phyloP scores from a whole-genome alignment of 2,329 filamentous ascomycete genomes.

The Pyrenochaeta sp. region DNA sequence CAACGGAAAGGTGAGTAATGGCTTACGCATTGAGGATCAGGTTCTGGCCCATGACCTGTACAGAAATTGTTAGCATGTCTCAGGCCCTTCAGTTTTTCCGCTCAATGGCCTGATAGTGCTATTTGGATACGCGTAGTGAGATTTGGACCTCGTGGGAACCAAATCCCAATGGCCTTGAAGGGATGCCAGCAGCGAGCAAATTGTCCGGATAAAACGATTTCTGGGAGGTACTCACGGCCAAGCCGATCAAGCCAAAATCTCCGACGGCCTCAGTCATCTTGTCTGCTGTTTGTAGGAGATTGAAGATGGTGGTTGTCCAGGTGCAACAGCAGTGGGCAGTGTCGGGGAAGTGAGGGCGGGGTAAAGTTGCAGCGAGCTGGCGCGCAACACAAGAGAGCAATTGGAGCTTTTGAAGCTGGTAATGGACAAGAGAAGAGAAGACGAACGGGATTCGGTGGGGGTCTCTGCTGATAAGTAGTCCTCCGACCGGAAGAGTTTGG shows the following conservation, averaged over 20 bases:
- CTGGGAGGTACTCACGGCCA: constrained; percentile 50
- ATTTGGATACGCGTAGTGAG: background rate
- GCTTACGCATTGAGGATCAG: constrained; percentile 63
- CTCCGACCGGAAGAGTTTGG: constrained; percentile 46
- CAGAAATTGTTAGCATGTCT: constrained; percentile 27
- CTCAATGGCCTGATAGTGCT: background rate
- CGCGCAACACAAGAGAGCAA: constrained; percentile 38
- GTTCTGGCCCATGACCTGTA: constrained; percentile 60
- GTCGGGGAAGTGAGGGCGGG: constrained; percentile 28
- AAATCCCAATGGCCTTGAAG: background rate
- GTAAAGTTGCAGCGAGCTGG: constrained; percentile 41
- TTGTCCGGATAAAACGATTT: background rate
- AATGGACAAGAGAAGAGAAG: constrained; percentile 31
- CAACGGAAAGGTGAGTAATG: constrained; percentile 16
- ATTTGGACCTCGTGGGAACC: no score
- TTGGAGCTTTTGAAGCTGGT: constrained; percentile 29
- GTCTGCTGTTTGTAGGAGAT: constrained; percentile 23
- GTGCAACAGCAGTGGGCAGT: constrained; percentile 8
- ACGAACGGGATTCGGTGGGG: constrained; percentile 31
- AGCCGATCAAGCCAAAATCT: constrained; percentile 63
- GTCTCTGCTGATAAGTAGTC: constrained; percentile 43
- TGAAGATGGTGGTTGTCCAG: constrained; percentile 5
- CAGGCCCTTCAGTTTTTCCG: background rate
- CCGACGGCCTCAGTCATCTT: constrained; percentile 54
- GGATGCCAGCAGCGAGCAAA: background rate